Base-by-base conservation (phyloP, 2,329 filamentous ascomycete genomes). In the Lachnellula cervina region DNA sequence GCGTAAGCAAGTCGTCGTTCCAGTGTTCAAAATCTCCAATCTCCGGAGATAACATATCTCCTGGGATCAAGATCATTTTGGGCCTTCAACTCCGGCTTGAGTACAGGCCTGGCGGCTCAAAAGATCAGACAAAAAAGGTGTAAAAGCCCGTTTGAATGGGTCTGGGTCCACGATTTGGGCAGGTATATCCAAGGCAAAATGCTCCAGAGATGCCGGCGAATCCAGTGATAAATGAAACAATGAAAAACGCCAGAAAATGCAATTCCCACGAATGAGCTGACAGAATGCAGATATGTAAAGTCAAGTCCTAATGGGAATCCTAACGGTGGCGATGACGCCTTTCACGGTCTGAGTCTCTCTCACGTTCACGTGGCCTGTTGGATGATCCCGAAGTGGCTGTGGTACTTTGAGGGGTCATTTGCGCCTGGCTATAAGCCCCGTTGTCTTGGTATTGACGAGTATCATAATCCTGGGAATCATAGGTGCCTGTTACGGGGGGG, bases 171-270 rank as follows among this genome's bases (percentile, higher is more conserved):
- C 58, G 54, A 58, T 42, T 34, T 42, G 48, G 23, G 23, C 17
- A 55, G 34, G 23, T 32, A 47, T 57, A 49, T 63, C 61, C 63
- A 57, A 57, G 50, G 49, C 28, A 63, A 58, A 52, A 60, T 63
- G 49, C 57, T 47, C 55, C 44, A 55, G 61, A 55, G 51, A 55
- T 62, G 47, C 64, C 59, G 60, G 59, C 42, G 54, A 54, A 61
- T 57, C 59, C 54, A 54, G 49, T 55, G 42, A 59, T 60, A 48
- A 56, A 51, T 52, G 61, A 65, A 61, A 54, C 60, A 54, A 63
- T 49, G 52, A 59, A 62, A 67, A 66, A 66, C 58, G 62, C 66
- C 64, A 60, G 57, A 51, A 66, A 58, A 66, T 62, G 62, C 57
- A 62, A 60, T 53, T 55, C 49, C 56, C 35, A 35, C 45, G 51